phyloP scores from a whole-genome alignment of 176 grass and related monocot genomes.

The Sorghum bicolor region Sorghum_bicolor_NCBIv3 NC_012873.2:54622001-54622500 shows the following conservation, averaged over 20 bases:
- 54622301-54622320: neutral
- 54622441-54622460: neutral
- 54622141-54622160: neutral
- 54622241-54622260: neutral
- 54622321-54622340: neutral
- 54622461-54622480: neutral
- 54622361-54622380: neutral
- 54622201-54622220: neutral
- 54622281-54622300: neutral
- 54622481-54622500: neutral
- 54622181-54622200: neutral
- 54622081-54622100: neutral
- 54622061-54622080: neutral
- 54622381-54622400: neutral
- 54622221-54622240: neutral
- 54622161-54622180: neutral
- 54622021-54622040: neutral
- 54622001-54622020: neutral
- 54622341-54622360: slow-evolving; percentile 21
- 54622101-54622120: neutral
- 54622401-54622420: neutral
- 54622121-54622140: neutral
- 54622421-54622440: neutral
- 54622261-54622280: neutral
- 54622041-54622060: slow-evolving; percentile 32